Base-by-base conservation (phyloP, 495 filamentous ascomycete genomes). In the Aspergillus egyptiacus region DNA sequence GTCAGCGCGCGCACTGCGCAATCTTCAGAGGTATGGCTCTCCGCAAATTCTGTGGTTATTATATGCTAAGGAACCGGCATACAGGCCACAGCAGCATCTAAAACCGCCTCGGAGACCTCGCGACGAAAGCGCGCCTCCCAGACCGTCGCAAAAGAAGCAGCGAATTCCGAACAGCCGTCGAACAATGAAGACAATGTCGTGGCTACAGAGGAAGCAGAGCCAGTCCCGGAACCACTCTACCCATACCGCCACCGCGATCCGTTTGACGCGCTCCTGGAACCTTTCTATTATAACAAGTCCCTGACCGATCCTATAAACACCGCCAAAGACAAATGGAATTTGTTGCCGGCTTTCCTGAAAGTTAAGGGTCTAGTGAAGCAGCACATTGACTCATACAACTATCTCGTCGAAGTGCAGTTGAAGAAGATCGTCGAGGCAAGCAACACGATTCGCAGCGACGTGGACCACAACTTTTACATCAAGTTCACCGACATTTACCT, bases 351-450 rank as follows among this genome's bases (percentile, higher is more conserved):
- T 3, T 99, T 97, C 61, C 74, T 99, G 39, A 96, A 96, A 62
- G 90, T 96, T 58, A 99, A 99, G 66, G 93, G 90, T 30, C 68
- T 96, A 48, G 88, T 95, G 37, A 95, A 95, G 68, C 90, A 96
- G 66, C 93, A 99, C 66, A 91, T 97, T 66, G 94, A 99, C 69
- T 97, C 93, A 24, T 99, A 87, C 77, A 95, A 99, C 68, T 95
- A 87, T 66, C 95, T 99, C 57, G 83, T 96, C 44, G 87, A 97
- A 47, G 83, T 91, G 15, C 90, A 95, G 60, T 77, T 99, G 64
- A 95, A 96, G 67, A 87, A 96, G 57, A 97, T 99, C 46, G 84
- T 99, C 48, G 79, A 85, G 59, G 87, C 90, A 19, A 96, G 95
- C 64, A 81, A 82, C 27, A 79, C 76, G 7, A 83, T 99, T 48